These are phyloP conservation scores for Termitomyces sp. DNA, from an alignment of 768 basidiomycete species.

Conservation along the genomic window DNA sequence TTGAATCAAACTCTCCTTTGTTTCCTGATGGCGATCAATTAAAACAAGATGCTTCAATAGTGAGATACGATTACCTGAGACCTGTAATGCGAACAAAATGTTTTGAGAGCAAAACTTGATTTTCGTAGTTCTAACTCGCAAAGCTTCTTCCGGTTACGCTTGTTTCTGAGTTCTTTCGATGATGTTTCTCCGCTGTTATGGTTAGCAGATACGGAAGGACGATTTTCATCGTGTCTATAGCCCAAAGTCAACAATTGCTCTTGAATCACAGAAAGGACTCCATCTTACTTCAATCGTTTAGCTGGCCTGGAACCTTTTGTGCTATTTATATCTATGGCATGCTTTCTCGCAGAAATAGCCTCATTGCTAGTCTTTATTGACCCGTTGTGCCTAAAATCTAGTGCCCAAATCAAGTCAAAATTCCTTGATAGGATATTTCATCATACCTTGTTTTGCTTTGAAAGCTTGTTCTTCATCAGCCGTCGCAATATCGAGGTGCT, in stretches of 20 bases:
- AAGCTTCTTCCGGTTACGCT: not conserved
- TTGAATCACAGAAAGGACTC: not conserved
- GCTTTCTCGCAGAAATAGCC: not conserved
- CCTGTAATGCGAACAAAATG: not conserved
- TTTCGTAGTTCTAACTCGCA: not conserved
- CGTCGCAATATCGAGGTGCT: not conserved
- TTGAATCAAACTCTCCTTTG: not conserved
- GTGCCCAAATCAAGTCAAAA: not conserved
- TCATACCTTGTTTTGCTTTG: not conserved
- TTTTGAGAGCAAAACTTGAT: not conserved
- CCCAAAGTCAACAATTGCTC: not conserved
- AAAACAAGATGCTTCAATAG: not conserved
- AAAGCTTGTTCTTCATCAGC: not conserved
- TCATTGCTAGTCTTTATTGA: not conserved
- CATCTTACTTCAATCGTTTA: not conserved
- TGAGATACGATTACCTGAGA: not conserved
- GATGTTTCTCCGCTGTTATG: not conserved
- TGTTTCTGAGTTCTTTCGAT: not conserved
- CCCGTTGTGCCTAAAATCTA: not conserved
- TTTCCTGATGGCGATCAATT: not conserved
- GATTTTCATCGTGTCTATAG: not conserved
- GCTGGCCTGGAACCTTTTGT: not conserved
- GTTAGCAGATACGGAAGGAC: not conserved
- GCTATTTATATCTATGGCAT: not conserved
- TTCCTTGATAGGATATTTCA: not conserved